Evolutionary conservation across 768 basidiomycete species (phyloP), one percentile per base, ranked within the genome.

Genomic region (Termitomyces sp.): DNA sequence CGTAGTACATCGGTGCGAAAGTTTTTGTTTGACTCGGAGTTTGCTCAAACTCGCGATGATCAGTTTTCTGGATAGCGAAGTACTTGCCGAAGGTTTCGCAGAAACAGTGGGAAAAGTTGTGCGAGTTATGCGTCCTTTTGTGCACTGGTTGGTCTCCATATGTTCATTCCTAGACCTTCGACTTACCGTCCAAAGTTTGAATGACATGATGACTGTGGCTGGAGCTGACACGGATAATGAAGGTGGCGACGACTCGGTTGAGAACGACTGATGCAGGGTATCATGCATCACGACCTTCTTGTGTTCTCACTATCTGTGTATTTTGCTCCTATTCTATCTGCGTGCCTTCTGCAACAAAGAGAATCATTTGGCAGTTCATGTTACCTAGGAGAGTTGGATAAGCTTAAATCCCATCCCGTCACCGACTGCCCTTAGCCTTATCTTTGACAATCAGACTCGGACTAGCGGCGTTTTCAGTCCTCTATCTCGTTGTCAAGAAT

Each of bases 61-160:
- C 40, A 55, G 57, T 18, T 50, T 61, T 14, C 62, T 90, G 90
- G 51, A 94, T 95, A 70, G 76, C 76, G 82, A 94, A 66, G 93
- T 93, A 3, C 72, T 92, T 1, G 69, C 73, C 3, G 77, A 82
- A 0, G 78, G 82, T 40, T 96, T 95, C 71, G 82, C 82, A 53
- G 80, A 87, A 38, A 78, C 79, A 28, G 68, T 96, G 5, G 76
- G 78, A 28, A 68, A 79, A 1, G 76, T 89, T 9, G 82, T 80
- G 5, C 70, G 65, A 26, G 76, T 90, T 1, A 76, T 88, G 66
- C 76, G 76, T 53, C 94, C 93, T 0, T 86, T 97, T 58, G 89
- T 95, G 2, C 89, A 91, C 66, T 87, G 86, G 91, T 89, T 60
- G 62, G 82, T 70, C 1, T 7, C 40, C 43, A 30, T 20, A 40